These are phyloP conservation scores for Capronia coronata DNA, from an alignment of 2,329 filamentous ascomycete species.

Conservation along the genomic window DNA sequence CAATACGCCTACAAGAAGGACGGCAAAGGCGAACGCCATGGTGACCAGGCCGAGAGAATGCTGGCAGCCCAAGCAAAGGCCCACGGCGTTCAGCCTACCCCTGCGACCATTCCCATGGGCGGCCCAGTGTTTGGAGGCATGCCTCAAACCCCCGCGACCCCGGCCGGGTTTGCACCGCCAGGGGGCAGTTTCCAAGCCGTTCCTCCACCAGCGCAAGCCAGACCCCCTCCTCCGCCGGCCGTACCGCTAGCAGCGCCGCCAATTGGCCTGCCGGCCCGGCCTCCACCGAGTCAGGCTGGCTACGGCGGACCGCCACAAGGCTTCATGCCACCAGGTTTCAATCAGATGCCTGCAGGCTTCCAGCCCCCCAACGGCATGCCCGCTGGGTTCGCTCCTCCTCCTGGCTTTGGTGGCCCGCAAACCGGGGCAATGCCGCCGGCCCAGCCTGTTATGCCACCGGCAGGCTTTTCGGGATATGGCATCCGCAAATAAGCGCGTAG, in stretches of 20 bases:
- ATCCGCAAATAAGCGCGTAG: constrained; percentile 17
- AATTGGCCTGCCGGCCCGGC: constrained; percentile 57
- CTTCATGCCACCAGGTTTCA: constrained; percentile 43
- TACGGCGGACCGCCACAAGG: constrained; percentile 61
- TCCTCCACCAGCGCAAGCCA: constrained; percentile 37
- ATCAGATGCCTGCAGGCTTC: constrained; percentile 35
- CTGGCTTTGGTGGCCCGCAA: constrained; percentile 38
- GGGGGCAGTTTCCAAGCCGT: constrained; percentile 39
- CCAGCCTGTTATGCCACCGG: constrained; percentile 23
- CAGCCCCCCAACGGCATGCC: constrained; percentile 38
- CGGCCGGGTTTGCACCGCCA: constrained; percentile 39
- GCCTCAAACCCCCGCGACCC: constrained; percentile 30
- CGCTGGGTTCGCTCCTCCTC: constrained; percentile 46
- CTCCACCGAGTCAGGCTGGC: constrained; percentile 61
- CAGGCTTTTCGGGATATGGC: constrained; percentile 21
- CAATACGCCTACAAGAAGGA: constrained; percentile 99
- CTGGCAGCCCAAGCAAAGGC: constrained; percentile 88
- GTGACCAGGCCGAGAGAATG: constrained; percentile 86
- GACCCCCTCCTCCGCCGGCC: constrained; percentile 54
- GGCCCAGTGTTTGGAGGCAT: constrained; percentile 35
- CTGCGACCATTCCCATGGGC: constrained; percentile 56
- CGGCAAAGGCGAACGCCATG: constrained; percentile 91
- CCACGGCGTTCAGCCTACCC: constrained; percentile 82
- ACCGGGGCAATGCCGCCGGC: constrained; percentile 24
- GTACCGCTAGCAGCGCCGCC: constrained; percentile 43